Evolutionary conservation across 1,284 basidiomycete species (phyloP).

Genomic region (Apiotrichum brassicae): DNA sequence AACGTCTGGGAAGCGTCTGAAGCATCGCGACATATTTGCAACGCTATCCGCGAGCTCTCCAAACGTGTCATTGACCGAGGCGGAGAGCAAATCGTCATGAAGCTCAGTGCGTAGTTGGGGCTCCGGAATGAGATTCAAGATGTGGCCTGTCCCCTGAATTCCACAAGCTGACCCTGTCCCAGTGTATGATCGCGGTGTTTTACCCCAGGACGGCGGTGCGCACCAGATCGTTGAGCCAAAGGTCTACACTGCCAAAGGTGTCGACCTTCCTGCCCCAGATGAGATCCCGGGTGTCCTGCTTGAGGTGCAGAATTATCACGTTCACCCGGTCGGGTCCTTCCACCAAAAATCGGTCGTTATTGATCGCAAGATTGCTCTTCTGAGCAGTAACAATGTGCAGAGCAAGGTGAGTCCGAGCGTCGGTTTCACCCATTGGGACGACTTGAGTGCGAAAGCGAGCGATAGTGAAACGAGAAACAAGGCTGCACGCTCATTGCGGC

Average conservation of each 20-base stretch:
- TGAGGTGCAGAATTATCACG: slow-evolving; percentile 35
- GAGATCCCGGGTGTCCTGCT: slow-evolving; percentile 15
- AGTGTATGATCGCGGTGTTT: slow-evolving; percentile 32
- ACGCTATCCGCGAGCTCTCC: slow-evolving; percentile 29
- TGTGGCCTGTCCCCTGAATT: slow-evolving; percentile 2
- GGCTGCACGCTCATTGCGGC: no score
- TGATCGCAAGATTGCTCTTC: slow-evolving; percentile 60
- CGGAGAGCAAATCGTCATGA: slow-evolving; percentile 29
- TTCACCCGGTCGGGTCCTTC: slow-evolving; percentile 49
- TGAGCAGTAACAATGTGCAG: slow-evolving; percentile 59
- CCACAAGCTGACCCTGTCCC: not conserved
- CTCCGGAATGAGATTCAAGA: no score
- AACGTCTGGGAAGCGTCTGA: slow-evolving; percentile 30
- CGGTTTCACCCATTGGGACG: not conserved
- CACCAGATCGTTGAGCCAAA: slow-evolving; percentile 9
- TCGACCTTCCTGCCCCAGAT: slow-evolving; percentile 13
- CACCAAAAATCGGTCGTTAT: slow-evolving; percentile 68
- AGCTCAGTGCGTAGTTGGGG: slow-evolving; percentile 23
- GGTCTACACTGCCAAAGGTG: not conserved
- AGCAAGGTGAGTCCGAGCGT: slow-evolving; percentile 16
- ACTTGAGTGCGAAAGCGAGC: not conserved
- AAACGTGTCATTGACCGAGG: slow-evolving; percentile 19
- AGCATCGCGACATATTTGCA: slow-evolving; percentile 17
- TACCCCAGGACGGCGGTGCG: slow-evolving; percentile 6
- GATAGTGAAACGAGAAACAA: no score